Evolutionary conservation across 495 filamentous ascomycete species (phyloP), one percentile per base, ranked within the genome.

Genomic region (Talaromyces borbonicus): DNA sequence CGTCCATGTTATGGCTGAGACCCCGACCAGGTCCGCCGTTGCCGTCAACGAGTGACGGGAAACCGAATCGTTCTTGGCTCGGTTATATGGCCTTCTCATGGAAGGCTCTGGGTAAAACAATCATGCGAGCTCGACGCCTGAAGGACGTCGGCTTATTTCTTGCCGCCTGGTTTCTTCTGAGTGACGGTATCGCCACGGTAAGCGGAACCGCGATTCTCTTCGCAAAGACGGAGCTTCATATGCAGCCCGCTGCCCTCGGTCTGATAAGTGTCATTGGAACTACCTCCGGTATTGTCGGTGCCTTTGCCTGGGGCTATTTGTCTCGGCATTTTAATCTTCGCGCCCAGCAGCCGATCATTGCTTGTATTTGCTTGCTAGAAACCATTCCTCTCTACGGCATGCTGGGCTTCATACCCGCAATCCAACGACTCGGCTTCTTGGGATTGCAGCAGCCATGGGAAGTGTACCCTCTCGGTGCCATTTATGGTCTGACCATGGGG

Each of bases 141-240:
- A 80, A 85, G 51, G 92, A 98, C 56, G 80, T 96, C 36, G 62
- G 88, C 23, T 69, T 97, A 29, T 98, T 98, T 56, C 76, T 97
- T 16, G 75, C 74, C 4, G 87, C 88, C 14, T 98, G 92, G 92
- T 96, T 98, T 59, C 72, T 98, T 11, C 75, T 98, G 2, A 90
- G 84, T 37, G 92, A 98, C 48, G 87, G 83, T 24, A 92, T 98
- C 52, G 92, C 92, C 8, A 98, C 92, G 0, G 87, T 93, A 11
- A 92, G 86, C 43, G 93, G 92, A 7, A 96, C 92, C 6, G 92
- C 92, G 7, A 85, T 98, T 16, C 72, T 98, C 8, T 98, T 94
- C 58, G 92, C 88, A 3, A 98, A 98, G 65, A 98, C 90, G 0
- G 77, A 90, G 47, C 74, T 98, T 4, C 72, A 83, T 52, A 97